Conservation (phyloP, 2,329 filamentous ascomycete species). For the Pyrenophora tritici-repentis region DNA sequence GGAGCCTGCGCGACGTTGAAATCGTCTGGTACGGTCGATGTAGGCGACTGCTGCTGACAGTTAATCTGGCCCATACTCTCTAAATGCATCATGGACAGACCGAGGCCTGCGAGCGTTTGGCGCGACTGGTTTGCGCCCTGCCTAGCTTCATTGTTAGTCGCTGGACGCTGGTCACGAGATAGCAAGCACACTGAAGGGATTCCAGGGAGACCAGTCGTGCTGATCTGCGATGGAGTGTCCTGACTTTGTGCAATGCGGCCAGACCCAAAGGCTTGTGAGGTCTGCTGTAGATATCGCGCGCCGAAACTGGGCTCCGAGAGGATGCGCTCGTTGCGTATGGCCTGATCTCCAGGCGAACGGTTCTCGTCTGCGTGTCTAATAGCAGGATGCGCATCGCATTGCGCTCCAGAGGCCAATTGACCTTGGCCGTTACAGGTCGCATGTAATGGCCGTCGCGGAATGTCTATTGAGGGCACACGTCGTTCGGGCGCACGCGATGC, state of each 20-base stretch:
- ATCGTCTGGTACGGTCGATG: conserved; percentile 39
- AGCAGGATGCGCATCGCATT: conserved; percentile 19
- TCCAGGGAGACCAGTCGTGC: conserved; percentile 41
- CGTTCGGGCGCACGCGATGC: conserved; percentile 26
- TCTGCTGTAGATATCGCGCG: conserved; percentile 21
- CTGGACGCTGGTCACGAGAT: conserved; percentile 40
- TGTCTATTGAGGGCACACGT: conserved; percentile 14
- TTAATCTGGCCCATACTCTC: conserved; percentile 28
- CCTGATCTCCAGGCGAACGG: conserved; percentile 2
- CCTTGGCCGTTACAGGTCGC: conserved; percentile 22
- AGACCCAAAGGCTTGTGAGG: conserved; percentile 25
- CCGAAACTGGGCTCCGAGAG: conserved; percentile 14
- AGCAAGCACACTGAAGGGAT: conserved; percentile 47
- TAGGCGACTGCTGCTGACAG: conserved; percentile 37
- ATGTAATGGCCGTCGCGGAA: conserved; percentile 8
- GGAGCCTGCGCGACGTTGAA: conserved; percentile 19
- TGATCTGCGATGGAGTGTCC: conserved; percentile 37
- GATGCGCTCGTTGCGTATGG: conserved; percentile 11
- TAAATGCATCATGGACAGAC: conserved; percentile 41
- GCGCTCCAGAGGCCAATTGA: conserved; percentile 17
- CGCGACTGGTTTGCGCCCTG: conserved; percentile 28
- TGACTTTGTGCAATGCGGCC: conserved; percentile 26
- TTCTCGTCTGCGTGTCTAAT: conserved; percentile 2
- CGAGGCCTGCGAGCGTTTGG: conserved; percentile 35
- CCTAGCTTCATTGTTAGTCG: conserved; percentile 29